A percentile compares a stretch with the other conserved stretches of the same genome.
Evolutionary conservation across 192 early-diverging fungal genomes (phyloP).

Genomic region (Thamnidium elegans): DNA sequence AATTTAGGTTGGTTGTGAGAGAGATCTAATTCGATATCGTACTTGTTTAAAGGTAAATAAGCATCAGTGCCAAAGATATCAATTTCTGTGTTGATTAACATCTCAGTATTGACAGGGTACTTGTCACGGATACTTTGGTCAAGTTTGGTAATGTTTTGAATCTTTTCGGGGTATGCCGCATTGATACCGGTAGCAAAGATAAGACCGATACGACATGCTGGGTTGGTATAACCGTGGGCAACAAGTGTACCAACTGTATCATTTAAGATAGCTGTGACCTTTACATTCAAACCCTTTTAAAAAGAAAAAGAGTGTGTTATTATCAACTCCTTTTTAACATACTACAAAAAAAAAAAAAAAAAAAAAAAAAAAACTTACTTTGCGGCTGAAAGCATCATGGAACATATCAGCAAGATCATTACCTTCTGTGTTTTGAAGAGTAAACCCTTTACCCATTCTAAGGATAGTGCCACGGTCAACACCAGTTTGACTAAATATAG

Average conservation of each 20-base stretch:
- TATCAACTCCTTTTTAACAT: background rate
- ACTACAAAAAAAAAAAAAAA: background rate
- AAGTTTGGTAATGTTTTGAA: constrained; percentile 77
- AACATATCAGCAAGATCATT: constrained; percentile 84
- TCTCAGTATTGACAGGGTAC: constrained; percentile 57
- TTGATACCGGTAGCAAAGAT: constrained; percentile 96
- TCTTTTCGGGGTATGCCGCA: constrained; percentile 89
- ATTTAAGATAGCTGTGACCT: constrained; percentile 88
- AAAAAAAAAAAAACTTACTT: constrained; percentile 36
- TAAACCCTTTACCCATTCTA: constrained; percentile 85
- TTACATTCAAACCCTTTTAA: constrained; percentile 59
- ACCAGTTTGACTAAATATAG: constrained; percentile 48
- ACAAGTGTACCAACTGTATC: constrained; percentile 95
- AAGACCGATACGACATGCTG: constrained; percentile 76
- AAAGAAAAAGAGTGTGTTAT: background rate
- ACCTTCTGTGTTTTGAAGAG: constrained; percentile 69
- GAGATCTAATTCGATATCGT: constrained; percentile 81
- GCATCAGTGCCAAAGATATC: constrained; percentile 74
- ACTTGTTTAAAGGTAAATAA: constrained; percentile 82
- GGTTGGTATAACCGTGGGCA: constrained; percentile 82
- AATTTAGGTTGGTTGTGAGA: constrained; percentile 74
- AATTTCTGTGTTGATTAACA: constrained; percentile 97
- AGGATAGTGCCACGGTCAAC: constrained; percentile 49
- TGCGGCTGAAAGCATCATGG: constrained; percentile 71
- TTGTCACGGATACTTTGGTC: constrained; percentile 39